These are phyloP conservation scores for Volvox reticuliferus DNA, from an alignment of 139 green algal species.

Conservation along the genomic window DNA sequence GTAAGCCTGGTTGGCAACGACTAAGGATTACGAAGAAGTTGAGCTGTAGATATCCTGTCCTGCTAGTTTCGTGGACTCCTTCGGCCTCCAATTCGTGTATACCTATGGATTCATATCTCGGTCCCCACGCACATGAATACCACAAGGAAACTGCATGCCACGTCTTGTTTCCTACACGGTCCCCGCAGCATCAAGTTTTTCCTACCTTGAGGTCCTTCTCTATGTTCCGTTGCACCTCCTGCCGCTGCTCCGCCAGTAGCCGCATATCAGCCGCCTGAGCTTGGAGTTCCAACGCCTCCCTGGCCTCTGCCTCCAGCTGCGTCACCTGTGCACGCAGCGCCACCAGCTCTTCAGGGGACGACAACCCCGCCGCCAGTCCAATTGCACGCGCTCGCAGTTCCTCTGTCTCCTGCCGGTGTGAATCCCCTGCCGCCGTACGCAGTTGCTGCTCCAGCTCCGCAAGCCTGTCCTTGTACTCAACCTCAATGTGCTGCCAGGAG, in stretches of 20 bases:
- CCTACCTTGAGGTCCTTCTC: conserved; percentile 35
- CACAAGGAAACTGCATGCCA: no score
- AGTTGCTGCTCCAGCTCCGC: conserved; percentile 21
- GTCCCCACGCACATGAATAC: no score
- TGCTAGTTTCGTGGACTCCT: no score
- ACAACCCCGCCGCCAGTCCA: neutral
- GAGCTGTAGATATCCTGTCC: no score
- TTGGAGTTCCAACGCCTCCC: conserved; percentile 34
- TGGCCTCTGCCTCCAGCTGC: conserved; percentile 4
- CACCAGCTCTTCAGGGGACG: neutral
- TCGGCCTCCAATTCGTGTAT: no score
- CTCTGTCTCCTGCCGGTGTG: neutral
- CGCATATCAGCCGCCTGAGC: conserved; percentile 38
- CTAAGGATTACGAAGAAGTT: no score
- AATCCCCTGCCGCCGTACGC: neutral
- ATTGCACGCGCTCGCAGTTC: neutral
- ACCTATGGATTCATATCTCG: no score
- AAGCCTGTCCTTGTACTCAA: conserved; percentile 14
- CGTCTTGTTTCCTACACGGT: no score
- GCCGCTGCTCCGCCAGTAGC: conserved; percentile 35
- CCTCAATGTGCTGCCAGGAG: neutral
- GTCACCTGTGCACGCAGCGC: conserved; percentile 27
- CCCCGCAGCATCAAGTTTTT: no score
- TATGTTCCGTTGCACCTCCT: conserved; percentile 36
- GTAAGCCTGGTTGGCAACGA: no score